phyloP scores from a whole-genome alignment of 2,329 filamentous ascomycete species.

The Aspergillus neotritici region DNA sequence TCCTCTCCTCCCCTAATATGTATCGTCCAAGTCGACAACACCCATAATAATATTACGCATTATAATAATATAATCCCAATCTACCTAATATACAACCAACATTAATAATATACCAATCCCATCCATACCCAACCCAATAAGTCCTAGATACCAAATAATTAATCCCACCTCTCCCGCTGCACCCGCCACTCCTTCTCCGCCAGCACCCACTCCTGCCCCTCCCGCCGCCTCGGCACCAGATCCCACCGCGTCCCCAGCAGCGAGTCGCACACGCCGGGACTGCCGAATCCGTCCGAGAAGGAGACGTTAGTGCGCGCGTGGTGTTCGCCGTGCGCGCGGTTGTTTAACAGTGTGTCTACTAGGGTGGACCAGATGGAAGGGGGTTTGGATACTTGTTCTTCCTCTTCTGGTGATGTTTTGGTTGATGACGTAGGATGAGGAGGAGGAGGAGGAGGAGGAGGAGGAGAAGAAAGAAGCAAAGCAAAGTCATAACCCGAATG shows the following conservation, averaged over 20 bases:
- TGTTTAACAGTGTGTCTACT: not conserved
- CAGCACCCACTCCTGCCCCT: not conserved
- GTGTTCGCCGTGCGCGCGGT: not conserved
- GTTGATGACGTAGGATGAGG: not conserved
- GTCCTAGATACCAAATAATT: no score
- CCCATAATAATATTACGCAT: no score
- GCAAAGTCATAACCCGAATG: not conserved
- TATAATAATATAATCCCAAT: no score
- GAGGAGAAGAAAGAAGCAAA: not conserved
- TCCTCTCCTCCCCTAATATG: no score
- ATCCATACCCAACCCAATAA: no score
- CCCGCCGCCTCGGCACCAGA: not conserved
- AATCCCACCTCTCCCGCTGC: not conserved
- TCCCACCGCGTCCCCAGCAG: slow-evolving; percentile 3
- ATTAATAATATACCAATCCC: no score
- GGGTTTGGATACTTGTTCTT: no score
- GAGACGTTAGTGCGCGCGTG: slow-evolving; percentile 1
- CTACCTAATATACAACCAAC: no score
- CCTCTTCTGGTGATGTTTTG: not conserved
- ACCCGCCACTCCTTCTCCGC: slow-evolving; percentile 1
- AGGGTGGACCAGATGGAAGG: not conserved
- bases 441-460: no score
- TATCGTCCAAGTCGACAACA: no score
- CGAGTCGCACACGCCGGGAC: not conserved
- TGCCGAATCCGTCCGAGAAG: slow-evolving; percentile 1